Evolutionary conservation across 331 rosid genomes (phyloP).

Genomic region (Malus hybrid): DNA sequence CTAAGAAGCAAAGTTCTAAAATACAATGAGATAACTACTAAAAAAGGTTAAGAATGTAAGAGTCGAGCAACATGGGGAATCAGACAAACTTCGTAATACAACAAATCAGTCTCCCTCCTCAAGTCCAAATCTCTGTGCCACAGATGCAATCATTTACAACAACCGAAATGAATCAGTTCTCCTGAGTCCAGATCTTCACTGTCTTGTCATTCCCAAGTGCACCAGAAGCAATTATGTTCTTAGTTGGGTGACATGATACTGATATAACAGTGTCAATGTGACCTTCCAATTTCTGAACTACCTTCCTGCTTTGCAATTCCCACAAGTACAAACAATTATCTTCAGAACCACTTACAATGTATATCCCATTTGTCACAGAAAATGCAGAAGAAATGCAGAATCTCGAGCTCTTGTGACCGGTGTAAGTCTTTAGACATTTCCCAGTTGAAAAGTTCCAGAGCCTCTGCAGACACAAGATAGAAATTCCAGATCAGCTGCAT

Average conservation of each 20-base stretch:
- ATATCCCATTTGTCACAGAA: conserved; percentile 73
- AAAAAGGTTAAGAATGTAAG: neutral
- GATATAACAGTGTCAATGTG: conserved; percentile 83
- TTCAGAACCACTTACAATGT: conserved; percentile 86
- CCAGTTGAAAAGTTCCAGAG: conserved; percentile 92
- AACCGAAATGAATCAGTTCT: conserved; percentile 26
- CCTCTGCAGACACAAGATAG: conserved; percentile 48
- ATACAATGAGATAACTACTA: neutral
- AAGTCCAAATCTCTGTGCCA: neutral
- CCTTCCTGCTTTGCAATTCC: conserved; percentile 73
- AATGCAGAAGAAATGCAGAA: conserved; percentile 74
- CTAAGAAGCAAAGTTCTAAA: neutral
- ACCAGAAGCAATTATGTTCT: conserved; percentile 90
- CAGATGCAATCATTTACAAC: neutral
- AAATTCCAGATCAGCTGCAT: conserved; percentile 8
- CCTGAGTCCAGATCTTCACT: conserved; percentile 83
- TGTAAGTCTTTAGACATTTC: conserved; percentile 71
- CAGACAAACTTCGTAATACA: neutral
- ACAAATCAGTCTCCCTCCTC: neutral
- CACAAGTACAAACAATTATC: conserved; percentile 72
- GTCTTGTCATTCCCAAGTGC: conserved; percentile 87
- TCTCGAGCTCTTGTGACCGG: conserved; percentile 71
- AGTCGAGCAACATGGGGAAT: neutral
- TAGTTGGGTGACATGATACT: conserved; percentile 78
- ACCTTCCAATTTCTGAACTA: conserved; percentile 88